Conservation (phyloP, 768 basidiomycete species). For the Vishniacozyma victoriae region DNA sequence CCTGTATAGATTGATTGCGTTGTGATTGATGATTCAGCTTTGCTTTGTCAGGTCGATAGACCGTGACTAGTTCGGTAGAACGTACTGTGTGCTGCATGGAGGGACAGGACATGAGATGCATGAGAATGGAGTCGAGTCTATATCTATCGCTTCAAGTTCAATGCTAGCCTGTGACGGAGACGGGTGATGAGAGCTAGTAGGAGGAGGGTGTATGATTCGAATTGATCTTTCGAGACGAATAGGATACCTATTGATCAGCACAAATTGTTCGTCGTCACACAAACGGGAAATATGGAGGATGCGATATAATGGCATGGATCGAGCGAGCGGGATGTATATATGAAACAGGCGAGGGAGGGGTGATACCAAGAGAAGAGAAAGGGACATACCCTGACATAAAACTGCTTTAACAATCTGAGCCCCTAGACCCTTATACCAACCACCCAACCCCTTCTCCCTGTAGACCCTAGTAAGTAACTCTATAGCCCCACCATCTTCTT, state of each 20-base stretch:
- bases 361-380: not conserved
- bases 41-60: no score
- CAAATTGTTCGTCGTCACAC: not conserved
- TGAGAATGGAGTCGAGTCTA: no score
- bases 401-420: constrained; percentile 96
- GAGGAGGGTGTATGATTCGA: constrained; percentile 77
- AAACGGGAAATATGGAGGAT: not conserved
- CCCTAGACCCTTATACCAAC: constrained; percentile 98
- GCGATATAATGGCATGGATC: not conserved
- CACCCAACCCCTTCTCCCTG: constrained; percentile 70
- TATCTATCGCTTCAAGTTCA: no score
- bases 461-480: constrained; percentile 68
- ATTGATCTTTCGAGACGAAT: constrained; percentile 96
- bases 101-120: no score
- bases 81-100: no score
- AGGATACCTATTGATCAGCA: constrained; percentile 54
- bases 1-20: no score
- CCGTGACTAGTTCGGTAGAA: no score
- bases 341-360: not conserved
- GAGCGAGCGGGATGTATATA: not conserved
- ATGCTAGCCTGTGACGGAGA: constrained; percentile 3
- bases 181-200: constrained; percentile 16
- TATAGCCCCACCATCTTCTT: constrained; percentile 63
- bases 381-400: constrained; percentile 67
- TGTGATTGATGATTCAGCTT: no score